Evolutionary conservation across 2,329 filamentous ascomycete genomes (phyloP).

Genomic region (Trichoderma afroharzianum): DNA sequence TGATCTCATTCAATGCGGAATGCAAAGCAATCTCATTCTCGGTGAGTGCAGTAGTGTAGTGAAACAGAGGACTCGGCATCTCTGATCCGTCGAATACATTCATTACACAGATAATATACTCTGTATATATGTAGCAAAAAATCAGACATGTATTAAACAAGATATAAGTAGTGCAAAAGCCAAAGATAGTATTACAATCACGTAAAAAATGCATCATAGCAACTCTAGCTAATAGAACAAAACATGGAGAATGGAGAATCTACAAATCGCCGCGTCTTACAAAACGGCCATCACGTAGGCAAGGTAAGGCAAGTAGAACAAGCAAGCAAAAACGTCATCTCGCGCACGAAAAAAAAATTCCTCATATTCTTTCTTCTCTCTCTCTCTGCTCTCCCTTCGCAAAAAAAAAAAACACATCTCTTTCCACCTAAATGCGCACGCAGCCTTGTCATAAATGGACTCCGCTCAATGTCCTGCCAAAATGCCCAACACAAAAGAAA

Average conservation of each 20-base stretch:
- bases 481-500: conserved; percentile 9
- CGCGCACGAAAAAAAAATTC: neutral
- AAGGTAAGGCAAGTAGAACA: neutral
- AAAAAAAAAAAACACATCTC: neutral
- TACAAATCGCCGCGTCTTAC: neutral
- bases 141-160: neutral
- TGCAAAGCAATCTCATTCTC: neutral
- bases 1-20: neutral
- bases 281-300: neutral
- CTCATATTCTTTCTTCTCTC: neutral
- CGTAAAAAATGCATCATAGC: neutral
- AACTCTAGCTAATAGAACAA: neutral
- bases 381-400: neutral
- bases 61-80: conserved; percentile 4
- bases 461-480: conserved; percentile 15
- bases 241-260: neutral
- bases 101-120: neutral
- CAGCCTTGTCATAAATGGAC: conserved; percentile 6
- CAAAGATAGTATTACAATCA: neutral
- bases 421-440: neutral
- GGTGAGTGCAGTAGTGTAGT: neutral
- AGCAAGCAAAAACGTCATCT: neutral
- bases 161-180: neutral
- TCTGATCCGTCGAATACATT: neutral
- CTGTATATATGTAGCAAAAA: neutral